Percentiles rank a stretch among this genome's conserved stretches.
Conservation (phyloP, 257 asterid genomes). For the Solanum raphanifolium region DNA sequence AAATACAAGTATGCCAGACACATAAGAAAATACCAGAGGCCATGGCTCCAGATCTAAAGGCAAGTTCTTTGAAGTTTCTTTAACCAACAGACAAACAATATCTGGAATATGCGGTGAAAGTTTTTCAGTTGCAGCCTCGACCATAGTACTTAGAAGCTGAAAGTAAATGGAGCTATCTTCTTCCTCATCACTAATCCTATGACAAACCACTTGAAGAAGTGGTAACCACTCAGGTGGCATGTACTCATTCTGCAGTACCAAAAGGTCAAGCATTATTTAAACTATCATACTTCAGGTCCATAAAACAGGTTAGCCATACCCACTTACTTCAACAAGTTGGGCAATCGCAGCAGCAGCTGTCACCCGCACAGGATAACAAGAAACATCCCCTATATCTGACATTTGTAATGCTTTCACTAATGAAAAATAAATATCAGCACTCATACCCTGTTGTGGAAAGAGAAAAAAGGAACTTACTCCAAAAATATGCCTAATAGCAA, state of each 20-base stretch:
- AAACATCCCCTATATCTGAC: constrained; percentile 17
- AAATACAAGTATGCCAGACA: neutral
- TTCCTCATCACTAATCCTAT: constrained; percentile 20
- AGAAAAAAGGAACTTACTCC: neutral
- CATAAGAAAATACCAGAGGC: constrained; percentile 23
- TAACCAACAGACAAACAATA: constrained; percentile 22
- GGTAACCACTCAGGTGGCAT: constrained; percentile 36
- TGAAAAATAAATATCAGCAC: constrained; percentile 21
- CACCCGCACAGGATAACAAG: constrained; percentile 31
- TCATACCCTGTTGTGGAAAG: constrained; percentile 21
- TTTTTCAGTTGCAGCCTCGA: constrained; percentile 23
- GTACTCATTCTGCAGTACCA: constrained; percentile 26
- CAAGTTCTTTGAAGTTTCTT: constrained; percentile 15
- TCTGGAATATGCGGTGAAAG: constrained; percentile 28
- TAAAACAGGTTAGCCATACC: neutral
- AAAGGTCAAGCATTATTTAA: neutral
- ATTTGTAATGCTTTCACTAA: constrained; percentile 23
- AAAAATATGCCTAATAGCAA: neutral
- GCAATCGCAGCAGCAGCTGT: constrained; percentile 36
- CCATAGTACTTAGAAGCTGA: constrained; percentile 28
- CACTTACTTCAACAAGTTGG: constrained; percentile 33
- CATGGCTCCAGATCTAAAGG: constrained; percentile 23
- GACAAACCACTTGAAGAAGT: constrained; percentile 23
- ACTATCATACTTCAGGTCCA: neutral
- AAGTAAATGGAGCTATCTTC: constrained; percentile 21